Base-by-base conservation (phyloP, 352 stramenopile genomes). In the Globisporangium cylindrosporum region DNA sequence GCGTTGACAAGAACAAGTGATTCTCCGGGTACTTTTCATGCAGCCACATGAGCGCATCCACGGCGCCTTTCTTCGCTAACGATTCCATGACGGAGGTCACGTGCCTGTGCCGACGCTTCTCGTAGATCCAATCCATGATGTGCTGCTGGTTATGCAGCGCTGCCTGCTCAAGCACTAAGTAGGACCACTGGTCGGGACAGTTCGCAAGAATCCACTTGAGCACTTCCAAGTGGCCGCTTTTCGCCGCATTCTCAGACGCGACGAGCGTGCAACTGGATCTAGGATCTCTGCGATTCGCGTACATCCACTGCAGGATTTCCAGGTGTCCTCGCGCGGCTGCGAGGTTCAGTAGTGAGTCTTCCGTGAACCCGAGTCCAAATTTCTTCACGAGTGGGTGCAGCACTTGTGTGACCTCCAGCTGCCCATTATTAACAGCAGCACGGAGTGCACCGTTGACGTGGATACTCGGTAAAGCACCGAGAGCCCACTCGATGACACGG, bases 391-490 rank as follows among this genome's bases (percentile, higher is more conserved):
- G 54, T 22, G 55, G 63, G 27, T 68, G 29, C 38, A 68, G 27
- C 27, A 56, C 38, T 14, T 61, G 63, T 27, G 43, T 56, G 4
- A 48, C 15, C 2, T 27, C 36, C 2, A 63, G 22, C 20, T 68
- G 63, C 9, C 54, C 63, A 22, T 38, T 54, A 41, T 63, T 68
- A 18, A 68, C 20, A 20, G 63, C 63, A 7, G 63, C 38, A 0
- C 63, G 63, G 25, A 68, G 43, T 32, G 63, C 63, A 3, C 63
- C 63, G 14, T 68, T 68, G 20, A 68, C 63, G 10, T 27, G 36
- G 15, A 63, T 53, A 14, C 10, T 43, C 32, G 34, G 63, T 24
- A 15, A 27, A 25, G 48, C 48, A 1, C 18, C 12, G 41, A 68
- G 63, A 8, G 53, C 56, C 34, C 53, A 68, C 36, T 61, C 15